Evolutionary conservation across 2,329 filamentous ascomycete species (phyloP), one percentile per base, ranked within the genome.

Genomic region (Fusarium zealandicum): DNA sequence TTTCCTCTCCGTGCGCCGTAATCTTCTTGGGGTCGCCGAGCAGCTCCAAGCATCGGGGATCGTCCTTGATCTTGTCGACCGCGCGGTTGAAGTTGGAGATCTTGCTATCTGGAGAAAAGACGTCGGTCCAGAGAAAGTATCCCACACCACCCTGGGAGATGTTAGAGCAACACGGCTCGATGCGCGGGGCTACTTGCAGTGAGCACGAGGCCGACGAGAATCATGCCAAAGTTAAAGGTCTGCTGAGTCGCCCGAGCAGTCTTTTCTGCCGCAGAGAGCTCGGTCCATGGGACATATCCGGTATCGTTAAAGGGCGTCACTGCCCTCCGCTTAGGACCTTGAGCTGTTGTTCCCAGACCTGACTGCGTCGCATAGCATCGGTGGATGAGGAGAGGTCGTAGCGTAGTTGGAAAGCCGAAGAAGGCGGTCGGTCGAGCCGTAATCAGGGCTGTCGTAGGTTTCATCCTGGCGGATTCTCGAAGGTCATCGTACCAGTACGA

Each of bases 251-350:
- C 90, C 32, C 93, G 84, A 18, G 89, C 89, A 3, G 87, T 86
- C 73, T 96, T 97, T 72, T 97, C 93, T 40, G 78, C 78, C 0
- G 76, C 78, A 1, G 88, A 92, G 3, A 98, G 82, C 48, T 95
- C 81, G 3, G 79, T 82, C 93, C 93, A 98, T 4, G 86, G 85
- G 1, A 96, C 86, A 59, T 83, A 82, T 7, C 93, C 93, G 68
- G 92, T 89, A 66, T 97, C 93, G 66, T 92, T 95, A 68, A 93
- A 87, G 0, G 93, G 84, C 0, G 92, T 96, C 20, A 97, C 86
- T 32, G 86, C 81, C 68, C 83, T 87, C 47, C 90, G 82, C 59
- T 81, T 83, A 20, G 86, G 71, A 11, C 75, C 69, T 11, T 80
- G 64, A 56, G 73, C 54, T 6, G 71, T 60, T 12, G 75, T 63